These are phyloP conservation scores for Phlebiopsis flavidoalba DNA, from an alignment of 768 basidiomycete species.

Conservation along the genomic window DNA sequence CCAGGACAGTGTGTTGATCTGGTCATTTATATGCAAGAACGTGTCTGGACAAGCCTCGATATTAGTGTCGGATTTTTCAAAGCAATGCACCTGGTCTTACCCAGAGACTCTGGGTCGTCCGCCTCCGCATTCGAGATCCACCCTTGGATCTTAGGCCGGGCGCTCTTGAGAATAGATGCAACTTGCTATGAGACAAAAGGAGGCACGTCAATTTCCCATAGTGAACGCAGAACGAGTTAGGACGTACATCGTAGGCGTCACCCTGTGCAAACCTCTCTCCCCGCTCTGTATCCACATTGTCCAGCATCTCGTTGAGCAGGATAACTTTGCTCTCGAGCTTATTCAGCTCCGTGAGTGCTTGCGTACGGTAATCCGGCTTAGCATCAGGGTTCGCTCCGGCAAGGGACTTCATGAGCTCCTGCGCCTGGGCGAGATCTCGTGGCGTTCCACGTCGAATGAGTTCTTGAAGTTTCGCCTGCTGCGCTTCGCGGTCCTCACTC, in stretches of 20 bases:
- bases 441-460: conserved; percentile 95
- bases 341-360: conserved; percentile 85
- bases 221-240: background rate
- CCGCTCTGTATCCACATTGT: conserved; percentile 71
- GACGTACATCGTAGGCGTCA: conserved; percentile 86
- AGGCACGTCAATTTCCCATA: background rate
- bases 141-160: conserved; percentile 93
- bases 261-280: conserved; percentile 82
- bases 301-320: conserved; percentile 94
- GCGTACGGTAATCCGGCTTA: conserved; percentile 89
- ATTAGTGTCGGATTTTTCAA: background rate
- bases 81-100: conserved; percentile 35
- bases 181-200: conserved; percentile 64
- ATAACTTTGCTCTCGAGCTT: conserved; percentile 95
- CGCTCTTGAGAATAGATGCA: conserved; percentile 69
- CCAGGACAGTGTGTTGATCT: conserved; percentile 90
- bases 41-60: conserved; percentile 50
- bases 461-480: conserved; percentile 97
- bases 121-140: conserved; percentile 95
- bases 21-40: conserved; percentile 94
- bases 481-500: conserved; percentile 90
- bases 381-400: conserved; percentile 94
- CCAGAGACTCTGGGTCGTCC: conserved; percentile 85
- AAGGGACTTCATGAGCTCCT: conserved; percentile 94
- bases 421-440: conserved; percentile 89